phyloP scores from a whole-genome alignment of 75 land plant genomes.

The Adiantum capillusveneris region DNA sequence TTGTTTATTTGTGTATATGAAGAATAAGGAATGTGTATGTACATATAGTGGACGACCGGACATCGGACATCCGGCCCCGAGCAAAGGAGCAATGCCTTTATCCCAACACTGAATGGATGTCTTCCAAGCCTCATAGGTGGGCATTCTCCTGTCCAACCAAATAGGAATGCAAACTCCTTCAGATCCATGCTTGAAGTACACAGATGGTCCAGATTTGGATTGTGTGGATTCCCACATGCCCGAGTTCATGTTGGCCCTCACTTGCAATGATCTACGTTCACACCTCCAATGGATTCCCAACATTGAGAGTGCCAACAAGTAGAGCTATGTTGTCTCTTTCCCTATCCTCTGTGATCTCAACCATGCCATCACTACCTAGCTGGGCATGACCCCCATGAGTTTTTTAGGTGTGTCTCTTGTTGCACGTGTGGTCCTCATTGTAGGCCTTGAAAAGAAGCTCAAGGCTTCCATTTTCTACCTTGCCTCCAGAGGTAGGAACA shows the following conservation, averaged over 20 bases:
- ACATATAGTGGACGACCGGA: too few species aligned
- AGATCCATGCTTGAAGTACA: too few species aligned
- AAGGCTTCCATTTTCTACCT: conserved; percentile 45
- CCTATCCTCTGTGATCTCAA: conserved; percentile 37
- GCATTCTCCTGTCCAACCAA: too few species aligned
- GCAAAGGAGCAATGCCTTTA: too few species aligned
- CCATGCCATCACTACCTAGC: conserved; percentile 28
- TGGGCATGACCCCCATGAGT: conserved; percentile 38
- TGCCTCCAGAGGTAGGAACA: conserved; percentile 44
- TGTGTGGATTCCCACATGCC: conserved; percentile 24
- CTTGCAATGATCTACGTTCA: conserved; percentile 39
- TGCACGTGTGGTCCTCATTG: conserved; percentile 32
- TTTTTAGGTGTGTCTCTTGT: conserved; percentile 27
- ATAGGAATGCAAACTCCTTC: too few species aligned
- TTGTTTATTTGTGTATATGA: too few species aligned
- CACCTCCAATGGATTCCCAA: conserved; percentile 39
- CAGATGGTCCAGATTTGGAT: conserved; percentile 42
- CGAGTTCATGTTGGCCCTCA: conserved; percentile 39
- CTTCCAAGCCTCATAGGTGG: too few species aligned
- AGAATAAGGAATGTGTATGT: too few species aligned
- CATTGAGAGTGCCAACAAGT: conserved; percentile 28
- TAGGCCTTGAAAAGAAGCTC: conserved; percentile 39
- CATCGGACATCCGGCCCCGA: too few species aligned
- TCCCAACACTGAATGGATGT: too few species aligned
- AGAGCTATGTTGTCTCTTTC: conserved; percentile 13